phyloP scores from a whole-genome alignment of 2,329 filamentous ascomycete species.

The Teratosphaeriaceae sp. region DNA sequence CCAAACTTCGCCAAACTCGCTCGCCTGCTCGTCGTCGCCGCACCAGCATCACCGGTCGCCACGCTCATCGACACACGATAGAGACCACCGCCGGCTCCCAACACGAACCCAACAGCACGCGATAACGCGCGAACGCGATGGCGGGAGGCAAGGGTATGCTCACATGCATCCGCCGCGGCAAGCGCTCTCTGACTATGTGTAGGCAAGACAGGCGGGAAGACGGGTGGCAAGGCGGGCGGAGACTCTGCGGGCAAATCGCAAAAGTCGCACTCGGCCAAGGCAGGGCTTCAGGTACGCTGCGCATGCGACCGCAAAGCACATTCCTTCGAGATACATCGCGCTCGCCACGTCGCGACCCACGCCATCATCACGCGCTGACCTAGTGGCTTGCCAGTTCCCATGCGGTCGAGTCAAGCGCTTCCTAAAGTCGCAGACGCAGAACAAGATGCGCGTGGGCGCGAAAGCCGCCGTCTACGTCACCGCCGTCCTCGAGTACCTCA shows the following conservation, averaged over 20 bases:
- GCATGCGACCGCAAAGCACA: constrained; percentile 16
- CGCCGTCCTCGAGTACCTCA: constrained; percentile 95
- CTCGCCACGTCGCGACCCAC: constrained; percentile 4
- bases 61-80: too few species aligned
- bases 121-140: constrained; percentile 37
- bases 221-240: constrained; percentile 66
- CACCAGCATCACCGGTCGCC: too few species aligned
- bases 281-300: constrained; percentile 81
- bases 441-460: constrained; percentile 99
- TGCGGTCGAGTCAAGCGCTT: constrained; percentile 99
- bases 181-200: constrained; percentile 25
- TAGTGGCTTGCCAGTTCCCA: constrained; percentile 63
- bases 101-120: background rate
- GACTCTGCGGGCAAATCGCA: constrained; percentile 77
- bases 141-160: constrained; percentile 90
- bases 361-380: constrained; percentile 23
- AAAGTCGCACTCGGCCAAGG: constrained; percentile 89
- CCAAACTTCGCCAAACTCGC: too few species aligned
- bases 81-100: too few species aligned
- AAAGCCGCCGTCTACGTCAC: constrained; percentile 99
- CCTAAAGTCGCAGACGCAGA: constrained; percentile 97
- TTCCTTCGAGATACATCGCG: constrained; percentile 7
- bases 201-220: constrained; percentile 72
- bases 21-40: too few species aligned
- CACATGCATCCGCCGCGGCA: constrained; percentile 13